Base-by-base conservation (phyloP, 805 yeast genomes). In the Pichia exigua region DNA sequence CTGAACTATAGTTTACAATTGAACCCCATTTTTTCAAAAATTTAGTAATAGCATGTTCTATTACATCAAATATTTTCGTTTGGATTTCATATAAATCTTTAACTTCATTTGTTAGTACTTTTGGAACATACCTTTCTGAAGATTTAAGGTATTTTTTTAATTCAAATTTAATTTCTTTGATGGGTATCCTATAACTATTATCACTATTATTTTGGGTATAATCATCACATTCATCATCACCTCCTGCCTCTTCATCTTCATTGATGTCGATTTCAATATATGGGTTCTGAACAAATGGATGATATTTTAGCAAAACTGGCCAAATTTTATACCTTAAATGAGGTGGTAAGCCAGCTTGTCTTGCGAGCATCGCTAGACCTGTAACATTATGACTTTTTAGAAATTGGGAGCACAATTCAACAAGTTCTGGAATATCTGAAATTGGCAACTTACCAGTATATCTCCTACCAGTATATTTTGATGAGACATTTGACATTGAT, bases 331-430 rank as follows among this genome's bases (percentile, higher is more conserved):
- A 81, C 54, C 98, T 75, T 49, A 89, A 71, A 51, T 81, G 76
- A 1, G 95, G 92, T 1, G 97, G 97, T 27, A 90, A 73, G 3
- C 98, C 97, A 51, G 81, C 73, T 57, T 84, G 90, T 56, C 96
- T 75, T 6, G 96, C 92, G 8, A 91, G 67, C 57, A 81, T 72
- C 1, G 97, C 95, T 45, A 91, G 68, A 0, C 90, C 87, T 46
- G 83, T 81, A 52, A 83, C 83, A 61, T 91, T 86, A 52, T 78
- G 79, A 18, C 74, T 72, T 46, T 69, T 71, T 6, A 90, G 65
- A 59, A 81, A 81, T 43, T 73, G 69, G 43, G 79, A 73, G 56
- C 87, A 81, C 24, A 81, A 70, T 24, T 73, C 73, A 44, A 83
- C 73, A 18, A 82, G 63, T 44, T 76, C 79, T 1, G 78, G 76